Conservation (phyloP, 768 basidiomycete genomes). For the Serpula lacrymans region DNA sequence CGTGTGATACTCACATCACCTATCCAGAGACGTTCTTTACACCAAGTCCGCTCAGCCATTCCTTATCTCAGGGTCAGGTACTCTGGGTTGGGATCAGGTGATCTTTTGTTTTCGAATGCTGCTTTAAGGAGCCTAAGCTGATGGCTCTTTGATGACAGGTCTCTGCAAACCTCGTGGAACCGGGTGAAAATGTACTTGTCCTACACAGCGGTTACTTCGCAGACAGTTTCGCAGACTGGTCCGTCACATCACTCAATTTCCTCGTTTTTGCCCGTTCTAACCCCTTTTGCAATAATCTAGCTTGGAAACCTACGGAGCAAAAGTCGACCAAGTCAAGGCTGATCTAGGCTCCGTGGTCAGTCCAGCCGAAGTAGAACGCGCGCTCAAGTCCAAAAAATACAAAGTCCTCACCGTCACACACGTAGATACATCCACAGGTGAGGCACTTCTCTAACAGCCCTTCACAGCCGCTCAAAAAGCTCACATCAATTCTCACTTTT, state of each 20-base stretch:
- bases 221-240: constrained; percentile 88
- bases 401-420: constrained; percentile 93
- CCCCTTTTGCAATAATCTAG: constrained; percentile 33
- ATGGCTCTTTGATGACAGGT: constrained; percentile 48
- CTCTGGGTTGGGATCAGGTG: constrained; percentile 95
- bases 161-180: constrained; percentile 85
- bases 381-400: constrained; percentile 76
- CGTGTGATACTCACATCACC: neutral
- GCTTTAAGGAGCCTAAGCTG: neutral
- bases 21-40: constrained; percentile 65
- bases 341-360: constrained; percentile 76
- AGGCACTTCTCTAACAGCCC: constrained; percentile 11
- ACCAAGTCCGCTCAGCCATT: constrained; percentile 84
- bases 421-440: constrained; percentile 86
- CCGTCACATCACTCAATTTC: constrained; percentile 13
- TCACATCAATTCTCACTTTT: constrained; percentile 4
- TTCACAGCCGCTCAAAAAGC: neutral
- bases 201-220: constrained; percentile 94
- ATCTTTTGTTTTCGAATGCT: no score
- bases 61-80: constrained; percentile 91
- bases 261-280: neutral
- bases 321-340: constrained; percentile 80
- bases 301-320: constrained; percentile 83
- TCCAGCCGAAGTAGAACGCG: constrained; percentile 55
- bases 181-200: constrained; percentile 75